Evolutionary conservation across 345 rosid species (phyloP).

Genomic region (Abelmoschus esculentus): DNA sequence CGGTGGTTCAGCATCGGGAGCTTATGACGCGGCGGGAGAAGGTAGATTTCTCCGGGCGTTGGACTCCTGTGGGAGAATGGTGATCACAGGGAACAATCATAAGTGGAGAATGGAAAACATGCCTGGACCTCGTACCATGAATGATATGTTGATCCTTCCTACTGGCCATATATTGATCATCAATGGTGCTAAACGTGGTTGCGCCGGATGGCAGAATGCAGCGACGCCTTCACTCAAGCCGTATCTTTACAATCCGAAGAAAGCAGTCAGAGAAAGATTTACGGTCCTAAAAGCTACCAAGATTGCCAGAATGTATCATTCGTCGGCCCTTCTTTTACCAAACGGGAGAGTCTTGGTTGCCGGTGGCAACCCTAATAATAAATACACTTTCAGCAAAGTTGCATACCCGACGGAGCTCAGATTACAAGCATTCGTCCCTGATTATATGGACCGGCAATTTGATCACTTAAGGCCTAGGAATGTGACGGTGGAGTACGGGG

Average conservation of each 20-base stretch:
- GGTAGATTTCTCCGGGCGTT: conserved; percentile 22
- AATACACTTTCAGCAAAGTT: conserved; percentile 31
- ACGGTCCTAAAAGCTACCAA: conserved; percentile 30
- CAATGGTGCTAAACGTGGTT: conserved; percentile 48
- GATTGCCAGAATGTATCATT: conserved; percentile 48
- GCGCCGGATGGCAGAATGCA: conserved; percentile 27
- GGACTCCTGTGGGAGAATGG: conserved; percentile 34
- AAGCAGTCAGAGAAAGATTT: conserved; percentile 23
- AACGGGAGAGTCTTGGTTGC: conserved; percentile 46
- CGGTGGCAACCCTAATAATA: conserved; percentile 45
- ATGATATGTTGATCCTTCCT: conserved; percentile 53
- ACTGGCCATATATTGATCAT: conserved; percentile 40
- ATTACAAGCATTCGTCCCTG: conserved; percentile 38
- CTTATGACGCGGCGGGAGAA: conserved; percentile 16
- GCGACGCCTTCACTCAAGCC: conserved; percentile 22
- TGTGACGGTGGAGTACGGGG: conserved; percentile 14
- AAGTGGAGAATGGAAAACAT: conserved; percentile 47
- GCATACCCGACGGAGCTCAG: conserved; percentile 47
- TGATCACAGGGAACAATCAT: conserved; percentile 25
- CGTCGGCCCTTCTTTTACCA: conserved; percentile 43
- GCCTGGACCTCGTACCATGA: conserved; percentile 48
- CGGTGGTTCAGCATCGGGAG: conserved; percentile 36
- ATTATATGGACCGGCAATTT: conserved; percentile 31
- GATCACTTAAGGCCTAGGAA: conserved; percentile 29
- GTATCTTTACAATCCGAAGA: conserved; percentile 28